phyloP scores from a whole-genome alignment of 768 basidiomycete genomes.

The Kockovaella imperatae region DNA sequence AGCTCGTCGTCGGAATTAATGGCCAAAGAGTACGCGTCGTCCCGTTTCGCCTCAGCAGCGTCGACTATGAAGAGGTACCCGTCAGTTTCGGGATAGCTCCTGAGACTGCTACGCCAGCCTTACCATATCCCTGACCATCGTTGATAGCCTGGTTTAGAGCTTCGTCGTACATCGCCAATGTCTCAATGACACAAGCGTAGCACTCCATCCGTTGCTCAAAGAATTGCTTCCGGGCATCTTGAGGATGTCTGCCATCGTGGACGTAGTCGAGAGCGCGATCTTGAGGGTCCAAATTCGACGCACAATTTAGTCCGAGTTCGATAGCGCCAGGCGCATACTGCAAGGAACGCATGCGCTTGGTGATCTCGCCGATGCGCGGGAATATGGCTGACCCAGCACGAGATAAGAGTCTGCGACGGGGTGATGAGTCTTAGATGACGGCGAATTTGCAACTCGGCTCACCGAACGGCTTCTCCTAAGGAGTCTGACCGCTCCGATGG shows the following conservation, averaged over 20 bases:
- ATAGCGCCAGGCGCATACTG: constrained; percentile 75
- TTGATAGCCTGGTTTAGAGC: constrained; percentile 47
- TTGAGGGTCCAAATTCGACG: constrained; percentile 67
- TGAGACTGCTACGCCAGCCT: too few species aligned
- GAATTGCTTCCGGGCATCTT: constrained; percentile 56
- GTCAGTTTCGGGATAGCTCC: too few species aligned
- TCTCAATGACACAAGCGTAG: constrained; percentile 76
- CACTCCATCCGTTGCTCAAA: constrained; percentile 62
- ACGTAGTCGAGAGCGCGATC: constrained; percentile 57
- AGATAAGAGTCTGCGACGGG: too few species aligned
- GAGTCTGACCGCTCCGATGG: constrained; percentile 65
- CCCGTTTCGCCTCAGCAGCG: constrained; percentile 64
- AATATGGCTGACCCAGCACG: too few species aligned
- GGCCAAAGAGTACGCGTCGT: constrained; percentile 77
- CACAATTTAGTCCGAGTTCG: constrained; percentile 75
- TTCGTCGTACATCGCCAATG: constrained; percentile 70
- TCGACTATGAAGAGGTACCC: constrained; percentile 42
- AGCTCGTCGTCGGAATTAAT: constrained; percentile 79
- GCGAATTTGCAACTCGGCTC: constrained; percentile 58
- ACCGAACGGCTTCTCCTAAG: constrained; percentile 83
- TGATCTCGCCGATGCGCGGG: constrained; percentile 74
- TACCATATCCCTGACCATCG: constrained; percentile 15
- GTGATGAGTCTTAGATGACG: too few species aligned
- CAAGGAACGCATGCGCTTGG: constrained; percentile 79
- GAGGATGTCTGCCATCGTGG: constrained; percentile 55